A percentile compares a stretch with the other conserved stretches of the same genome.
phyloP scores from a whole-genome alignment of 805 yeast species.

The Pichia ethanolica region DNA sequence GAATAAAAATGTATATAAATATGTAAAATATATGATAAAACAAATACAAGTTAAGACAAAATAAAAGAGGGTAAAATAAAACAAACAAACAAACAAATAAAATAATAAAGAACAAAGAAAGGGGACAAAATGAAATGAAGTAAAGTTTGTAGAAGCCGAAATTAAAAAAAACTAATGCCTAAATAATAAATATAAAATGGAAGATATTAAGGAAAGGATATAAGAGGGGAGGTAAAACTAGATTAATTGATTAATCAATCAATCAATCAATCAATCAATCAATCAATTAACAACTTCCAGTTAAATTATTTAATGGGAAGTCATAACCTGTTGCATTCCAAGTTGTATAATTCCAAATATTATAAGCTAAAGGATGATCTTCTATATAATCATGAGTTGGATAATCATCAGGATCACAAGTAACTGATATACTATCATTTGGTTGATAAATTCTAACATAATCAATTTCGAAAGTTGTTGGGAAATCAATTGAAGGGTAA shows the following conservation, averaged over 20 bases:
- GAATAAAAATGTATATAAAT: not conserved
- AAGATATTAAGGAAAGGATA: too few relatives aligned
- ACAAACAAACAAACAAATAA: not conserved
- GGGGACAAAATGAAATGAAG: not conserved
- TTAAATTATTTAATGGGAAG: slow-evolving; percentile 55
- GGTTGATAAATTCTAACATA: slow-evolving; percentile 94
- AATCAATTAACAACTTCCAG: slow-evolving; percentile 29
- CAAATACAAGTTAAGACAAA: not conserved
- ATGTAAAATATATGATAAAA: not conserved
- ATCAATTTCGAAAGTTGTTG: slow-evolving; percentile 68
- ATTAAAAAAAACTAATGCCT: not conserved
- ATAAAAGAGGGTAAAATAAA: not conserved
- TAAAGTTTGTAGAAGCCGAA: not conserved
- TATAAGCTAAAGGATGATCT: slow-evolving; percentile 61
- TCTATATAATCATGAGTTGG: slow-evolving; percentile 85
- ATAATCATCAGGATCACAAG: slow-evolving; percentile 81
- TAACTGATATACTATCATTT: slow-evolving; percentile 43
- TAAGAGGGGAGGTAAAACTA: not conserved
- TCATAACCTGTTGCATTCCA: slow-evolving; percentile 74
- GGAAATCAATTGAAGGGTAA: slow-evolving; percentile 78
- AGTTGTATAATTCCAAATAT: slow-evolving; percentile 57
- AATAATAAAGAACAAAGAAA: not conserved
- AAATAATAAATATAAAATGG: not conserved
- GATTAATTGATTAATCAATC: slow-evolving; percentile 14
- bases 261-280: slow-evolving; percentile 16